A percentile compares a stretch with the other conserved stretches of the same genome.
Conservation (phyloP, 805 yeast genomes). For the Ogataea nakhonphanomensis region DNA sequence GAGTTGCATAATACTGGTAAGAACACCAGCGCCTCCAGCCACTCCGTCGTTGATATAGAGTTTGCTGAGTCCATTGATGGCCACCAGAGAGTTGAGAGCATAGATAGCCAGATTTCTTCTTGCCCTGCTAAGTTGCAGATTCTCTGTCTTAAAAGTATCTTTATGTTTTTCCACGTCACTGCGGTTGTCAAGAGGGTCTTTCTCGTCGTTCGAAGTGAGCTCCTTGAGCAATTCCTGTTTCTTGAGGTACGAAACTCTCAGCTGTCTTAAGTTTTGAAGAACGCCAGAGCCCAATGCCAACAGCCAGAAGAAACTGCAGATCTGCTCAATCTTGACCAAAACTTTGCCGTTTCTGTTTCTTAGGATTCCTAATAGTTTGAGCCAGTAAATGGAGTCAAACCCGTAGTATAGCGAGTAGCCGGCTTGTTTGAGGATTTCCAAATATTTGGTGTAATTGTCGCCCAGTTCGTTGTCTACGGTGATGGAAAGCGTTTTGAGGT, state of each 20-base stretch:
- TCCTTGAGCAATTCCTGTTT: slow-evolving; percentile 29
- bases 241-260: slow-evolving; percentile 39
- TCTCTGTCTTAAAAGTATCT: slow-evolving; percentile 38
- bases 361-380: slow-evolving; percentile 56
- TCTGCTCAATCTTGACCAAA: slow-evolving; percentile 47
- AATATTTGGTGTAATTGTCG: slow-evolving; percentile 52
- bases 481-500: slow-evolving; percentile 63
- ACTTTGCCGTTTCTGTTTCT: slow-evolving; percentile 28
- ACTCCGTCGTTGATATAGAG: slow-evolving; percentile 70
- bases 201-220: slow-evolving; percentile 22
- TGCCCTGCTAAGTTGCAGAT: slow-evolving; percentile 37
- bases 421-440: slow-evolving; percentile 53
- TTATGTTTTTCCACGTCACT: slow-evolving; percentile 27
- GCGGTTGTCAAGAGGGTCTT: slow-evolving; percentile 33
- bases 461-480: slow-evolving; percentile 67
- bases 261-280: slow-evolving; percentile 53
- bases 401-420: slow-evolving; percentile 62
- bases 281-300: slow-evolving; percentile 64
- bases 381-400: slow-evolving; percentile 61
- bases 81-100: slow-evolving; percentile 69
- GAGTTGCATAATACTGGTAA: slow-evolving; percentile 77
- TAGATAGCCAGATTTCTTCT: slow-evolving; percentile 73
- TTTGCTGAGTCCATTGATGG: slow-evolving; percentile 61
- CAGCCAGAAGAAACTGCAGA: slow-evolving; percentile 75
- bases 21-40: slow-evolving; percentile 78